Base-by-base conservation (phyloP, 768 basidiomycete species). In the Russula griseocarnosa region DNA sequence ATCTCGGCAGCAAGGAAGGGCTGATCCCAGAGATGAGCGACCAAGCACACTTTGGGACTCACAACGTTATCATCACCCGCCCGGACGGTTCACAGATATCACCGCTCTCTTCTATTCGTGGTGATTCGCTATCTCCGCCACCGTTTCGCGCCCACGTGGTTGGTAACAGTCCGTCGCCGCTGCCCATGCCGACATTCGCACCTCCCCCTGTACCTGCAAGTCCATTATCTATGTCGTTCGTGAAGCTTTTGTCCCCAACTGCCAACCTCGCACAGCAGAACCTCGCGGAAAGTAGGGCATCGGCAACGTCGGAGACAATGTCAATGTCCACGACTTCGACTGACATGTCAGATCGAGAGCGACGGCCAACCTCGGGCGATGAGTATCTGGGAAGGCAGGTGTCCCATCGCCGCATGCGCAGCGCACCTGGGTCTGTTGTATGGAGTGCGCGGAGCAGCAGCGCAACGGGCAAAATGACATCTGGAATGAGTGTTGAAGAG, bases 331-430 rank as follows among this genome's bases (percentile, higher is more conserved):
- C 65, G 26, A 68, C 60, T 9, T 54, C 51, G 24, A 58, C 67
- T 3, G 58, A 66, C 47, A 38, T 55, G 18, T 60, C 65, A 18
- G 60, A 55, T 54, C 28, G 59, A 54, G 60, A 55, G 54, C 44
- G 55, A 58, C 47, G 46, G 18, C 42, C 46, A 14, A 59, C 55
- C 30, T 67, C 64, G 6, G 66, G 61, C 1, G 30, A 40, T 18
- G 60, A 66, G 26, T 13, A 30, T 26, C 8, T 57, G 28, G 64
- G 59, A 50, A 67, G 59, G n/a, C 55, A 57, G 26, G 2, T 36
- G 13, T 58, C 67, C 11, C 67, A 68, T 38, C 59, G 65, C 3
- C 65, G 67, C 24, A 68, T 66, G 67, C 66, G 61, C 18, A 68
- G 67, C 20, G 67, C 65, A 20, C 67, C 67, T 8, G 65, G 60